Conservation (phyloP, 306 rosid genomes). For the Cucumis cinereus region DNA sequence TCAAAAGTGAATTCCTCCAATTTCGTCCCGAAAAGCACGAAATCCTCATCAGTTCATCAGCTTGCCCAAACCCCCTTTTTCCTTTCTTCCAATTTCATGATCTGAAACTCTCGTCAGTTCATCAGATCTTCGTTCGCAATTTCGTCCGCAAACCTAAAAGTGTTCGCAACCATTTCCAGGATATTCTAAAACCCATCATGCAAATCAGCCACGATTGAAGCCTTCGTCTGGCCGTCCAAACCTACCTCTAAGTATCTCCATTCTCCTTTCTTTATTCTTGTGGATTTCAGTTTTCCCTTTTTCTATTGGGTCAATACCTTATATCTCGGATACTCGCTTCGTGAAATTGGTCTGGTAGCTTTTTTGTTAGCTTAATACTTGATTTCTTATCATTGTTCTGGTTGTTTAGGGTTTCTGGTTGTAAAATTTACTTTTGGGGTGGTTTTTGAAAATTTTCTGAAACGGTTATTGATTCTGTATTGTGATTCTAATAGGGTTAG, state of each 20-base stretch:
- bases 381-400: not conserved
- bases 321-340: not conserved
- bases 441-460: not conserved
- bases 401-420: not conserved
- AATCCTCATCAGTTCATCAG: too few relatives aligned
- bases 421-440: not conserved
- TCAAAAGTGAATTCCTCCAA: too few relatives aligned
- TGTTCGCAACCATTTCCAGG: too few relatives aligned
- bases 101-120: too few relatives aligned
- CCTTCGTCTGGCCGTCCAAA: too few relatives aligned
- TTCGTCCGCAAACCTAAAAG: too few relatives aligned
- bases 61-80: too few relatives aligned
- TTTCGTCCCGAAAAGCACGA: too few relatives aligned
- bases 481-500: not conserved
- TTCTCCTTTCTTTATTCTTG: not conserved
- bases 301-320: not conserved
- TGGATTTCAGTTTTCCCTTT: not conserved
- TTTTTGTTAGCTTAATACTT: not conserved
- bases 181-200: too few relatives aligned
- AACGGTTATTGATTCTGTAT: not conserved
- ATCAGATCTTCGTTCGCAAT: too few relatives aligned
- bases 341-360: not conserved
- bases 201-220: too few relatives aligned
- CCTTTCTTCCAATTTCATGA: too few relatives aligned
- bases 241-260: slow-evolving; percentile 58